Evolutionary conservation across 352 stramenopile species (phyloP).

Genomic region (Phytophthora crassamura): DNA sequence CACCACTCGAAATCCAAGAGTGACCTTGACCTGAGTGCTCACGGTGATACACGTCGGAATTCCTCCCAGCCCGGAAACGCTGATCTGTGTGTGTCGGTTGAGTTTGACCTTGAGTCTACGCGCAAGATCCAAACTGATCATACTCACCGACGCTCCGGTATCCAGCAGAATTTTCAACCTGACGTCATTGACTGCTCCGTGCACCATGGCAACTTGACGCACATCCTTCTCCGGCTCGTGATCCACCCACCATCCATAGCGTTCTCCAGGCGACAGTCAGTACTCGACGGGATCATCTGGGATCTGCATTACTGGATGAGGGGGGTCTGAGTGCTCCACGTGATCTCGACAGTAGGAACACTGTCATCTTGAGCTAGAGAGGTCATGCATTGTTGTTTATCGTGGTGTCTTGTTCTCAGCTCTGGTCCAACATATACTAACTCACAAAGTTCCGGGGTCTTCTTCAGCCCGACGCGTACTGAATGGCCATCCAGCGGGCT

Average conservation of each 20-base stretch:
- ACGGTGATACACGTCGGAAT: constrained; percentile 17
- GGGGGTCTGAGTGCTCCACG: too few species aligned
- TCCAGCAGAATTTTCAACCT: constrained; percentile 9
- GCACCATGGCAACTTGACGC: neutral
- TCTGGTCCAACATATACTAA: constrained; percentile 4
- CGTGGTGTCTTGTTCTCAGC: neutral
- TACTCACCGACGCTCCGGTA: constrained; percentile 17
- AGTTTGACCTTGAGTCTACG: constrained; percentile 28
- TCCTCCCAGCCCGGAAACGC: constrained; percentile 11
- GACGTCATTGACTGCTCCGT: neutral
- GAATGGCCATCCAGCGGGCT: neutral
- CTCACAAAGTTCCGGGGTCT: neutral
- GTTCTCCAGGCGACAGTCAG: constrained; percentile 4
- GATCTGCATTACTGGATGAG: too few species aligned
- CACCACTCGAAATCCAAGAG: constrained; percentile 15
- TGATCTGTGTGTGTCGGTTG: neutral
- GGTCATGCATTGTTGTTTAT: neutral
- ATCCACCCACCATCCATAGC: constrained; percentile 12
- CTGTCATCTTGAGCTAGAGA: constrained; percentile 1
- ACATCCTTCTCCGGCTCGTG: neutral
- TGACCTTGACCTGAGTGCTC: constrained; percentile 29
- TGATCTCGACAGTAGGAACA: neutral
- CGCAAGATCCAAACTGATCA: constrained; percentile 17
- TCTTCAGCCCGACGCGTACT: neutral
- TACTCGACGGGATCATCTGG: neutral